Evolutionary conservation across 768 basidiomycete species (phyloP).

Genomic region (Galerina sulciceps): DNA sequence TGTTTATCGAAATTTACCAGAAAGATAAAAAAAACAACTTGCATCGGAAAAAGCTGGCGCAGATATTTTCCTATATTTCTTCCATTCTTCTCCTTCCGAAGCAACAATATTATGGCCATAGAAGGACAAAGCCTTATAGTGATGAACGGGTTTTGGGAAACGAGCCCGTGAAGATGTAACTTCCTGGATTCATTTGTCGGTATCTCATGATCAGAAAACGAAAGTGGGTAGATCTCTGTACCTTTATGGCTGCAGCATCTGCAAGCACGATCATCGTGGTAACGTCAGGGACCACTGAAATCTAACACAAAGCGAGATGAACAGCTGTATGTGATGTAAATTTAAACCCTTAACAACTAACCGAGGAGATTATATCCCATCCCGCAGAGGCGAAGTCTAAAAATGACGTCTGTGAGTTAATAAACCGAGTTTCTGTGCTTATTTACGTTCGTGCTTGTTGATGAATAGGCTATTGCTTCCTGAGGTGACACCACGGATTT

Average conservation of each 20-base stretch:
- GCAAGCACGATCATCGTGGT: slow-evolving; percentile 33
- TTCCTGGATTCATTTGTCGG: slow-evolving; percentile 40
- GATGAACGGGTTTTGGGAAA: slow-evolving; percentile 59
- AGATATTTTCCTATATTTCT: slow-evolving; percentile 62
- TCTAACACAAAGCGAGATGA: slow-evolving; percentile 16
- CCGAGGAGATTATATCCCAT: slow-evolving; percentile 39
- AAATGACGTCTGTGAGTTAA: background rate
- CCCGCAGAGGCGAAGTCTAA: slow-evolving; percentile 36
- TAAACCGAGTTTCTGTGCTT: background rate
- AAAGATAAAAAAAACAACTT: slow-evolving; percentile 11
- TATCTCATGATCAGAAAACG: background rate
- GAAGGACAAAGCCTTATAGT: slow-evolving; percentile 48
- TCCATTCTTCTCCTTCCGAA: slow-evolving; percentile 69
- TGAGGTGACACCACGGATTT: slow-evolving; percentile 30
- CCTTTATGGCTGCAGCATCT: slow-evolving; percentile 46
- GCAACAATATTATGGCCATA: slow-evolving; percentile 70
- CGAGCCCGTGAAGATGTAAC: slow-evolving; percentile 49
- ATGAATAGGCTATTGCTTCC: slow-evolving; percentile 34
- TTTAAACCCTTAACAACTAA: slow-evolving; percentile 15
- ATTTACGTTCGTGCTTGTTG: slow-evolving; percentile 34
- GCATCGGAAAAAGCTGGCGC: slow-evolving; percentile 73
- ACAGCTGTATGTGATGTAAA: background rate
- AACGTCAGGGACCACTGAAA: slow-evolving; percentile 28
- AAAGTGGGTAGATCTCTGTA: slow-evolving; percentile 7
- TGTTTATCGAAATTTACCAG: background rate